These are phyloP conservation scores for Corylus heterophylla DNA, from an alignment of 306 rosid genomes.

Conservation along the genomic window DNA sequence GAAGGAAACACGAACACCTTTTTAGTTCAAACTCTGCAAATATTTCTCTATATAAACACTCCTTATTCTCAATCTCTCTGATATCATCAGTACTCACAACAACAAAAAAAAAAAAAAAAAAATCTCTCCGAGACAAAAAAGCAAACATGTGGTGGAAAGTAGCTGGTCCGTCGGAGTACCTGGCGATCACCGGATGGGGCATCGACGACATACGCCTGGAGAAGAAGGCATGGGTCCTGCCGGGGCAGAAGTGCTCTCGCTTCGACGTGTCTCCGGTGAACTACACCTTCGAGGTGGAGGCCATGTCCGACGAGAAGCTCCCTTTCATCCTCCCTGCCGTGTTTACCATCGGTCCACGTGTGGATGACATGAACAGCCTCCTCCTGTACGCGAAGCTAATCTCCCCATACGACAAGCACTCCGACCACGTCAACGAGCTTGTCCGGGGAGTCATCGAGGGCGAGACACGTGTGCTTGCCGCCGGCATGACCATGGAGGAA, in stretches of 20 bases:
- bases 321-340: slow-evolving; percentile 64
- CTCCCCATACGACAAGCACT: slow-evolving; percentile 26
- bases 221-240: slow-evolving; percentile 59
- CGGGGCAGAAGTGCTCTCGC: slow-evolving; percentile 33
- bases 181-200: no score
- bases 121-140: no score
- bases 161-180: no score
- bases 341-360: slow-evolving; percentile 64
- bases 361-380: slow-evolving; percentile 36
- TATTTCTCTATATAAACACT: no score
- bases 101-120: no score
- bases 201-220: slow-evolving; percentile 15
- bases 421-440: slow-evolving; percentile 52
- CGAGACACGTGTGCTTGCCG: slow-evolving; percentile 65
- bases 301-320: slow-evolving; percentile 73
- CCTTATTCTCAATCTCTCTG: no score
- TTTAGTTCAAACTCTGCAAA: no score
- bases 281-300: slow-evolving; percentile 74
- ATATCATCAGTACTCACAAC: no score
- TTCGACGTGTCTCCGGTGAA: slow-evolving; percentile 67
- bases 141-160: no score
- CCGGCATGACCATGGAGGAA: slow-evolving; percentile 68
- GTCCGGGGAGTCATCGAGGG: slow-evolving; percentile 68
- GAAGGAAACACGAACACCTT: no score
- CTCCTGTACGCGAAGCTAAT: slow-evolving; percentile 52